phyloP scores from a whole-genome alignment of 2,329 filamentous ascomycete genomes.

The Dryadomyces quercus-mongolicae region DNA sequence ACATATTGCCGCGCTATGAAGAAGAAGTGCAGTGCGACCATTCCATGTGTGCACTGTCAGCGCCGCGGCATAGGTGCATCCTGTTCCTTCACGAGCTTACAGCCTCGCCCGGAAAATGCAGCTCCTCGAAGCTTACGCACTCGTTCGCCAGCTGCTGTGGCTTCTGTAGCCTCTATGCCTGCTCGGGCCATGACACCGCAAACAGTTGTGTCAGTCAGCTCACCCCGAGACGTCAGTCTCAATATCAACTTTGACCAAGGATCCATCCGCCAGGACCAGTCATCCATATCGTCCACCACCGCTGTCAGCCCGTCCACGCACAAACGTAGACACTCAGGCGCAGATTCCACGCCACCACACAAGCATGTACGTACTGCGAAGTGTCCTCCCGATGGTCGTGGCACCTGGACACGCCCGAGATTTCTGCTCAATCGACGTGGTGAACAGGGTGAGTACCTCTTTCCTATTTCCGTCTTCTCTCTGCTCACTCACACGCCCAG shows the following conservation, averaged over 20 bases:
- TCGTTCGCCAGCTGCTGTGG: too few relatives aligned
- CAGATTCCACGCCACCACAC: neutral
- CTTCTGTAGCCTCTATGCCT: neutral
- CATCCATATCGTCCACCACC: neutral
- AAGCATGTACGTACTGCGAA: neutral
- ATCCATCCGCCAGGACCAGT: neutral
- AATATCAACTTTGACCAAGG: neutral
- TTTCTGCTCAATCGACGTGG: constrained; percentile 2
- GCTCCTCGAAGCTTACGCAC: neutral
- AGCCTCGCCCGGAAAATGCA: neutral
- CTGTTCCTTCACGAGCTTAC: neutral
- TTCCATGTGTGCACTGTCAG: constrained; percentile 7
- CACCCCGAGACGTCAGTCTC: neutral
- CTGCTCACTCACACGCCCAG: neutral
- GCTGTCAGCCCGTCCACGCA: neutral
- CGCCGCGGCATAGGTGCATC: constrained; percentile 1
- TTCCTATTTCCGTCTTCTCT: neutral
- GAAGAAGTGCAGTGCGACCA: constrained; percentile 7
- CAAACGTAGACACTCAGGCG: neutral
- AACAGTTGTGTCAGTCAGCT: neutral
- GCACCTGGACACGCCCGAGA: constrained; percentile 1
- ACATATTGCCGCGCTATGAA: constrained; percentile 7
- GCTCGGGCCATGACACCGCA: neutral
- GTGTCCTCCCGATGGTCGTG: neutral
- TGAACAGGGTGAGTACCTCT: constrained; percentile 1